These are phyloP conservation scores for Mucor sp. DNA, from an alignment of 371 early-diverging fungal species.

Conservation along the genomic window DNA sequence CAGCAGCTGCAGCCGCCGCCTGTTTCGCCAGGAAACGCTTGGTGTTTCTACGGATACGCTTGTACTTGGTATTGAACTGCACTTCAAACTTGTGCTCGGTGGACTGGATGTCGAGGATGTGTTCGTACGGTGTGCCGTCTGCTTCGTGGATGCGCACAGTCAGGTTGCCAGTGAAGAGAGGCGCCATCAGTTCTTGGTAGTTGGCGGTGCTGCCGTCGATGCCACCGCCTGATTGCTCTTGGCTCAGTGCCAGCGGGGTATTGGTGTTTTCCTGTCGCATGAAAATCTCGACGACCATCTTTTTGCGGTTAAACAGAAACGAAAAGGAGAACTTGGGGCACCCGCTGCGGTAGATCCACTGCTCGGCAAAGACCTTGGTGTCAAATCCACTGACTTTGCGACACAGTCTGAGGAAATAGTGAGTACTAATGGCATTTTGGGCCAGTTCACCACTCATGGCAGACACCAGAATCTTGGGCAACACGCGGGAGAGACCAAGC, in stretches of 20 bases:
- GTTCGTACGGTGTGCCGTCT: conserved; percentile 91
- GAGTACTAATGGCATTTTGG: conserved; percentile 78
- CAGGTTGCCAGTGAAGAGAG: conserved; percentile 78
- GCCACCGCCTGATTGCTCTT: conserved; percentile 3
- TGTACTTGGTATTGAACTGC: conserved; percentile 95
- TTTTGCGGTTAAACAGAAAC: conserved; percentile 89
- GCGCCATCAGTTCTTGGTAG: conserved; percentile 37
- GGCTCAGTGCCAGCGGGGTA: conserved; percentile 17
- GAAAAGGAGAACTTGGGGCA: conserved; percentile 83
- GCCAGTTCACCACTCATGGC: conserved; percentile 84
- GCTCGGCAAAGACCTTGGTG: conserved; percentile 82
- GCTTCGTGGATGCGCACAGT: conserved; percentile 93
- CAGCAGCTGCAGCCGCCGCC: conserved; percentile 78
- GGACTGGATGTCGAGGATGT: conserved; percentile 86
- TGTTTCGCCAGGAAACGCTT: conserved; percentile 80
- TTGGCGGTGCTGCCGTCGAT: conserved; percentile 16
- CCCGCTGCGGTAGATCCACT: conserved; percentile 91
- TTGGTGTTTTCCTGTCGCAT: conserved; percentile 86
- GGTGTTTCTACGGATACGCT: conserved; percentile 87
- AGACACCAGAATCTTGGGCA: conserved; percentile 76
- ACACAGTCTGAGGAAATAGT: conserved; percentile 77
- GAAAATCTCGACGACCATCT: conserved; percentile 90
- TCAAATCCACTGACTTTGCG: conserved; percentile 83
- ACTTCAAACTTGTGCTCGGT: conserved; percentile 79
- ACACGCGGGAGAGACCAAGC: conserved; percentile 77